Base-by-base conservation (phyloP, 2,329 filamentous ascomycete species). In the Stachybotrys chlorohalonatus region DNA sequence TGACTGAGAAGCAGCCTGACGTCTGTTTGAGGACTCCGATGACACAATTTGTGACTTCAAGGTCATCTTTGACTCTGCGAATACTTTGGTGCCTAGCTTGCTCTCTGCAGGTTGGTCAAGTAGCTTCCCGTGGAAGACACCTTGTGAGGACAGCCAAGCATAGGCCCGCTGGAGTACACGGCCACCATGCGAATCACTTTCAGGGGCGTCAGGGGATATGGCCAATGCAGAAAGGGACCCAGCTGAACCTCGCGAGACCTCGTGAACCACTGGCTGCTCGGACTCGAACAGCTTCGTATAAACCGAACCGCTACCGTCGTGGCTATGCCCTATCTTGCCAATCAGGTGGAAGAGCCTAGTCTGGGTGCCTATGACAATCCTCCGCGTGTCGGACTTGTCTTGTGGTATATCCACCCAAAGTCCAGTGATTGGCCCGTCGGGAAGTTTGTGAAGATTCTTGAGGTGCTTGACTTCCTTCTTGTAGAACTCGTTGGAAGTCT, bases 401-500 rank as follows among this genome's bases (percentile, higher is more conserved):
- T 77, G 73, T 46, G 95, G 73, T 45, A 81, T 76, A 64, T 97
- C 93, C 9, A 87, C 86, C 84, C 90, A 96, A 15, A 97, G 67
- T 1, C 94, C 94, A 1, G 89, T 90, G 42, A 97, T 82, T 0
- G 92, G 84, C 0, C 87, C 89, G 68, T 96, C 91, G 1, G 86
- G 82, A 7, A 91, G 80, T 66, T 87, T 92, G 68, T 92, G 91
- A 17, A 99, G 80, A 42, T 80, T 82, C 69, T 93, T 93, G 57
- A 95, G 73, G 68, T 95, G 96, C 71, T 90, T 91, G 69, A 99
- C 94, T 70, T 97, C 92, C 66, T 93, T 88, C 61, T 90, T 83
- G 72, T 96, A 97, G 72, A 96, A 96, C 68, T 97, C 94, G 51
- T 87, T 91, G 13, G 90, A 89, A 4, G 91, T 91, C 70, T 99